Base-by-base conservation (phyloP, 768 basidiomycete genomes). In the Rhodotorula paludigena region DNA sequence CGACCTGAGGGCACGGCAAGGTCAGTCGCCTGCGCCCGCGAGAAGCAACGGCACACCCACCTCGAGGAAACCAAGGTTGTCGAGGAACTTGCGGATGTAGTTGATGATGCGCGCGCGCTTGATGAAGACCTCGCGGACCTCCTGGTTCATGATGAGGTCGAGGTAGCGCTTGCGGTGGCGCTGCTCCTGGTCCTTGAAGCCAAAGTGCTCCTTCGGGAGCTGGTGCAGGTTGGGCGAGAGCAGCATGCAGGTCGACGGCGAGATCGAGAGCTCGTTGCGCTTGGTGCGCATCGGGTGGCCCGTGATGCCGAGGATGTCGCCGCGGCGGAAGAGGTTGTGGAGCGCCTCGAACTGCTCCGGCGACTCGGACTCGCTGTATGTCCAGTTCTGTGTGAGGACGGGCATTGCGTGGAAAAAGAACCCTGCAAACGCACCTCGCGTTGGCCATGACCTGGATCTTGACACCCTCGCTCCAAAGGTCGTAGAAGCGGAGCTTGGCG, bases 151-250 rank as follows among this genome's bases (percentile, higher is more conserved):
- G 81, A 99, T 96, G 68, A 99, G 86, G 79, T 99, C 96, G 70
- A 99, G 86, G 82, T 98, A 97, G 60, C 96, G 88, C 87, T 97
- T 98, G 80, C 96, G 85, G 83, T 97, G 97, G 51, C 96, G 86
- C 44, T 90, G 90, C 80, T 98, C 96, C 78, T 92, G 89, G 80
- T 99, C 94, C 83, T 94, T 94, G 75, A 99, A 82, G 51, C 94
- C 96, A 69, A 89, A 93, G 80, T 92, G 90, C 63, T 85, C 82
- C 1, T 89, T 92, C 61, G 94, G 94, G 18, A 98, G 84, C 78
- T 93, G 92, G 80, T 98, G 94, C 32, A 99, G 82, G 80, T 96
- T 96, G 42, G 96, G 96, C 6, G 94, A 86, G 68, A 99, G 90
- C 60, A 99, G 89, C 64, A 84, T 81, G 82, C 93, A 89, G 48